Evolutionary conservation across 2,329 filamentous ascomycete genomes (phyloP).

Genomic region (Trematosphaeria pertusa): DNA sequence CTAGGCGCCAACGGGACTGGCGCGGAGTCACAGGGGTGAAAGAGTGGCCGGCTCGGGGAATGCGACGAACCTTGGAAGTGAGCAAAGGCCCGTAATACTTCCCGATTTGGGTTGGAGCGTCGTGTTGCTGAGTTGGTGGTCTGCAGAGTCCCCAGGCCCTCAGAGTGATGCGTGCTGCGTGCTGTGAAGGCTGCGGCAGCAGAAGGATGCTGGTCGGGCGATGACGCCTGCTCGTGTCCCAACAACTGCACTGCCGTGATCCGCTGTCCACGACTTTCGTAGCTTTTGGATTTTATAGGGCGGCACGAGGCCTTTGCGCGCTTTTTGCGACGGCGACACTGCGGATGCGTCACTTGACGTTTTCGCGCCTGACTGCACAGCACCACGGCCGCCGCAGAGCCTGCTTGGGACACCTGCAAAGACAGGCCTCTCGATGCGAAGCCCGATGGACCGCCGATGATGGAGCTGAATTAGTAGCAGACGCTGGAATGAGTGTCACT

Average conservation of each 20-base stretch:
- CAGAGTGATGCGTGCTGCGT: conserved; percentile 10
- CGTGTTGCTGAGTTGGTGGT: conserved; percentile 29
- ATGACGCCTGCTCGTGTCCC: conserved; percentile 27
- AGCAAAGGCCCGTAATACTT: conserved; percentile 42
- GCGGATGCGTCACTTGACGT: conserved; percentile 46
- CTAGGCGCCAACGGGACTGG: conserved; percentile 44
- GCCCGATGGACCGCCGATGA: conserved; percentile 30
- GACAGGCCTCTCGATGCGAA: conserved; percentile 30
- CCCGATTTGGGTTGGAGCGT: conserved; percentile 38
- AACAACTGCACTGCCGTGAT: conserved; percentile 35
- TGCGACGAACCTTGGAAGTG: conserved; percentile 18
- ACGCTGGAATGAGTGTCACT: conserved; percentile 40
- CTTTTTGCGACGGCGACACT: conserved; percentile 41
- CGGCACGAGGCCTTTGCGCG: conserved; percentile 41
- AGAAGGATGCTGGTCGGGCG: conserved; percentile 26
- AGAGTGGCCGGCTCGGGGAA: conserved; percentile 33
- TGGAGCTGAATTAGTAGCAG: conserved; percentile 44
- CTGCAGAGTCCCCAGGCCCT: conserved; percentile 27
- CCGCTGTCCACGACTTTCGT: conserved; percentile 37
- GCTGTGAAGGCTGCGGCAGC: conserved; percentile 22
- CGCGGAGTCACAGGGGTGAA: conserved; percentile 37
- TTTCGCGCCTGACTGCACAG: conserved; percentile 43
- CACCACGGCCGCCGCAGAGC: conserved; percentile 29
- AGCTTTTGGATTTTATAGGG: conserved; percentile 37
- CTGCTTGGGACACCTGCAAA: conserved; percentile 18